These are phyloP conservation scores for Stachybotrys chartarum DNA, from an alignment of 2,329 filamentous ascomycete species.

Conservation along the genomic window DNA sequence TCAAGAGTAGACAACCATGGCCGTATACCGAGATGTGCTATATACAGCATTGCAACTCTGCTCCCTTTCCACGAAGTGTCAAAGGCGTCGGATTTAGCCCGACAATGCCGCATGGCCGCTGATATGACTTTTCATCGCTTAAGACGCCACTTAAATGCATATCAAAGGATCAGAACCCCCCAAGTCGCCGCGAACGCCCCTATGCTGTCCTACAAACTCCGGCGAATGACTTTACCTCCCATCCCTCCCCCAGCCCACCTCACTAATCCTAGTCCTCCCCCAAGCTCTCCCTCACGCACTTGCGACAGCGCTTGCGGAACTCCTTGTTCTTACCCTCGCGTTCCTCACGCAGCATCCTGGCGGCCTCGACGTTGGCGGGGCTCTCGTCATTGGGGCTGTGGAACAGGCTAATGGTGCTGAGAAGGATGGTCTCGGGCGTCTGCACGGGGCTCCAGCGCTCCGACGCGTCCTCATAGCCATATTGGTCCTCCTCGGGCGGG, in stretches of 20 bases:
- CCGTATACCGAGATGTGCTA: too few relatives aligned
- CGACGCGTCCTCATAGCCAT: constrained; percentile 82
- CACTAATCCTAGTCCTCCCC: constrained; percentile 52
- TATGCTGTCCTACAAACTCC: neutral
- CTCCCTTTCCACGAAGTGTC: too few relatives aligned
- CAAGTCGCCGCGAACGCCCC: constrained; percentile 5
- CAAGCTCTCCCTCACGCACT: constrained; percentile 73
- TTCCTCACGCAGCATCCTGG: constrained; percentile 79
- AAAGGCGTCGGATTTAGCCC: too few relatives aligned
- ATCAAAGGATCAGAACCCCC: neutral
- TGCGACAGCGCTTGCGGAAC: constrained; percentile 71
- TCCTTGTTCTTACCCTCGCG: constrained; percentile 52
- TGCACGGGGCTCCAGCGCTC: constrained; percentile 96
- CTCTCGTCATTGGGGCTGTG: constrained; percentile 92
- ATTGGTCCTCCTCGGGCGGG: constrained; percentile 87
- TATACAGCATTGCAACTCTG: too few relatives aligned
- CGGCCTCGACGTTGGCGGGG: constrained; percentile 91
- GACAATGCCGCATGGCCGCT: neutral
- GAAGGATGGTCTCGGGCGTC: constrained; percentile 85
- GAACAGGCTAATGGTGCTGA: constrained; percentile 89
- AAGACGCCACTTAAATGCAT: constrained; percentile 13
- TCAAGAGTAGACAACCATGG: neutral
- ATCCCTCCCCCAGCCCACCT: too few relatives aligned
- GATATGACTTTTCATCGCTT: neutral
- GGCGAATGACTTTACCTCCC: neutral